Percentiles rank a stretch among this genome's conserved stretches.
Conservation (phyloP, 1,139 yeast species). For the Geotrichum citri-aurantii region DNA sequence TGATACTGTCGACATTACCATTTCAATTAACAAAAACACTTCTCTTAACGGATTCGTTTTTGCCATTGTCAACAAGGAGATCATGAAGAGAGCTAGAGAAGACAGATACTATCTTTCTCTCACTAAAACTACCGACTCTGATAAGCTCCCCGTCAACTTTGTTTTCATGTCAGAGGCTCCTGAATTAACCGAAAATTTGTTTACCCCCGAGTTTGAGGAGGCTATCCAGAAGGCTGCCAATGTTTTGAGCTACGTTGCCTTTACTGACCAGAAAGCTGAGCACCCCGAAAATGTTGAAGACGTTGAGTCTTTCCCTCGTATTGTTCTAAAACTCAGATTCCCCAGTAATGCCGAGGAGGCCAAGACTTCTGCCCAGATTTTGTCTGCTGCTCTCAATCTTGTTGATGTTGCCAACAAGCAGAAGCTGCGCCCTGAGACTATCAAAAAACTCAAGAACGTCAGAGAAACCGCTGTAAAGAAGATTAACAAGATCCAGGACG, state of each 20-base stretch:
- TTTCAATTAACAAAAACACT: constrained; percentile 52
- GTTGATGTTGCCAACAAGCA: constrained; percentile 49
- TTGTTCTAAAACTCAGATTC: constrained; percentile 48
- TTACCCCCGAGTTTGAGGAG: constrained; percentile 48
- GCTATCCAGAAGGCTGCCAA: constrained; percentile 48
- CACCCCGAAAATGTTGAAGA: constrained; percentile 54
- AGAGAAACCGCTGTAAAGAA: constrained; percentile 67
- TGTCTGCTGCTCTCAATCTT: constrained; percentile 48
- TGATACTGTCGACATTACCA: constrained; percentile 43
- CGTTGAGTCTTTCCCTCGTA: constrained; percentile 49
- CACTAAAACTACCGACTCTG: constrained; percentile 71
- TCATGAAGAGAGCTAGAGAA: constrained; percentile 72
- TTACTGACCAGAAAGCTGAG: constrained; percentile 73
- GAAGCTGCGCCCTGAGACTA: constrained; percentile 53
- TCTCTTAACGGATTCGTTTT: constrained; percentile 58
- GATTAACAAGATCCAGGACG: constrained; percentile 55
- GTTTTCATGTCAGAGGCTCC: constrained; percentile 87
- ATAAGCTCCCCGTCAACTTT: constrained; percentile 60
- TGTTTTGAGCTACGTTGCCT: constrained; percentile 59
- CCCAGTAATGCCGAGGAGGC: constrained; percentile 45
- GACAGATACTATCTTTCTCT: constrained; percentile 76
- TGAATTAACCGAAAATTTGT: constrained; percentile 67
- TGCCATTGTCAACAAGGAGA: constrained; percentile 78
- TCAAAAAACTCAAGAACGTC: constrained; percentile 65
- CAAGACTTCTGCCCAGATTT: constrained; percentile 44